Percentiles rank a stretch among this genome's conserved stretches.
phyloP scores from a whole-genome alignment of 495 filamentous ascomycete species.

The Sordaria brevicollis region DNA sequence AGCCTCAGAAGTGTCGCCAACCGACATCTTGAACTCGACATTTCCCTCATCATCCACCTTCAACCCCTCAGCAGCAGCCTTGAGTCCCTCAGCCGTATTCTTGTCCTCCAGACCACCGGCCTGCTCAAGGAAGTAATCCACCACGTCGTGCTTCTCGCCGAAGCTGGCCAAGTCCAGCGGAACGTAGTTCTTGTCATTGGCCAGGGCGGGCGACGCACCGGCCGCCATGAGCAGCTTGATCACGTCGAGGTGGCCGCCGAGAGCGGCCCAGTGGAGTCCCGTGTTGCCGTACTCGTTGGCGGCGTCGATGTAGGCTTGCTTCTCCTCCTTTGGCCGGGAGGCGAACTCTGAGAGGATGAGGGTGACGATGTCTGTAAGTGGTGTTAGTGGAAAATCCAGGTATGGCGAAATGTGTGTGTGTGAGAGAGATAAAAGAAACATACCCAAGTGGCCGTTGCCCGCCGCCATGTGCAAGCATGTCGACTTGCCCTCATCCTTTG shows the following conservation, averaged over 20 bases:
- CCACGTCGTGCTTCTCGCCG: constrained; percentile 55
- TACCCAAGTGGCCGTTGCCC: constrained; percentile 79
- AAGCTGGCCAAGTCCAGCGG: constrained; percentile 78
- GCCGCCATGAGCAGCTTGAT: constrained; percentile 62
- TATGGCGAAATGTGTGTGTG: neutral
- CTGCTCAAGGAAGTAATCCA: constrained; percentile 51
- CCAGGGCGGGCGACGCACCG: constrained; percentile 55
- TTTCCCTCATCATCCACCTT: constrained; percentile 18
- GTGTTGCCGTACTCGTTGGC: constrained; percentile 79
- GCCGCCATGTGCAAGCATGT: constrained; percentile 82
- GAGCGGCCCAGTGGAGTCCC: constrained; percentile 79
- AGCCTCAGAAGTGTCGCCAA: neutral
- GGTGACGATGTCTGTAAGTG: constrained; percentile 27
- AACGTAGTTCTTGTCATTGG: constrained; percentile 75
- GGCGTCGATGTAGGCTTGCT: constrained; percentile 48
- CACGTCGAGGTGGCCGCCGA: constrained; percentile 73
- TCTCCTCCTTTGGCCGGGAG: constrained; percentile 16
- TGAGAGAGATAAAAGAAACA: constrained; percentile 2
- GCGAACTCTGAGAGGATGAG: constrained; percentile 30
- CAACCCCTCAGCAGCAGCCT: constrained; percentile 12
- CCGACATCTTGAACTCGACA: neutral
- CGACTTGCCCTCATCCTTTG: constrained; percentile 58
- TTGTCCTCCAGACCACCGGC: constrained; percentile 45
- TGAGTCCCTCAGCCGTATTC: constrained; percentile 27
- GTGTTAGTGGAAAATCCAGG: neutral